These are phyloP conservation scores for Pyricularia grisea DNA, from an alignment of 2,329 filamentous ascomycete genomes.

Conservation along the genomic window DNA sequence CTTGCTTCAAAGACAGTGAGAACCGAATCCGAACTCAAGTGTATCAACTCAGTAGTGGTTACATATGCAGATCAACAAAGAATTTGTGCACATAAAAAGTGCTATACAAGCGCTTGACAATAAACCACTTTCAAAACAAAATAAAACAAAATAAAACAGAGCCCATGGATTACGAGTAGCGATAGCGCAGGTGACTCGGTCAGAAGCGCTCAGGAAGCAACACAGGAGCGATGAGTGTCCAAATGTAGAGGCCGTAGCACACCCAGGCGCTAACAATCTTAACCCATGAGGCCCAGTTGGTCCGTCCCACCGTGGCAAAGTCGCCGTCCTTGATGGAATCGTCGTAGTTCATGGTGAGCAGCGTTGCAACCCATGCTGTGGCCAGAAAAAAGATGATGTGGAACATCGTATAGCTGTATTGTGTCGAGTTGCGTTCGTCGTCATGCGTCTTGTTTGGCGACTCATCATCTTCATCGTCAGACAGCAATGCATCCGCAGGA, in stretches of 20 bases:
- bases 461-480: slow-evolving; percentile 55
- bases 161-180: background rate
- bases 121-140: background rate
- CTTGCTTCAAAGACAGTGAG: background rate
- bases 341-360: slow-evolving; percentile 69
- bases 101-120: background rate
- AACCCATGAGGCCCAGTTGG: slow-evolving; percentile 97
- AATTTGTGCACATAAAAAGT: background rate
- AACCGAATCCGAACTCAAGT: background rate
- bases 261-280: slow-evolving; percentile 98
- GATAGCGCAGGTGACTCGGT: slow-evolving; percentile 22
- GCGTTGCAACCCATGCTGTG: slow-evolving; percentile 89
- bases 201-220: slow-evolving; percentile 78
- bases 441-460: slow-evolving; percentile 63
- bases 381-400: slow-evolving; percentile 97
- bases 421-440: slow-evolving; percentile 79
- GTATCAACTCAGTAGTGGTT: background rate
- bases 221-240: slow-evolving; percentile 84
- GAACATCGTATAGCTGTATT: slow-evolving; percentile 95
- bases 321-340: slow-evolving; percentile 55
- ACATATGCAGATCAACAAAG: background rate
- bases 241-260: slow-evolving; percentile 88
- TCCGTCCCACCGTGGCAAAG: slow-evolving; percentile 88
- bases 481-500: slow-evolving; percentile 80
- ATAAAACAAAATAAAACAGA: background rate